Evolutionary conservation across 768 basidiomycete genomes (phyloP).

Genomic region (Dacryopinax primogenitus): DNA sequence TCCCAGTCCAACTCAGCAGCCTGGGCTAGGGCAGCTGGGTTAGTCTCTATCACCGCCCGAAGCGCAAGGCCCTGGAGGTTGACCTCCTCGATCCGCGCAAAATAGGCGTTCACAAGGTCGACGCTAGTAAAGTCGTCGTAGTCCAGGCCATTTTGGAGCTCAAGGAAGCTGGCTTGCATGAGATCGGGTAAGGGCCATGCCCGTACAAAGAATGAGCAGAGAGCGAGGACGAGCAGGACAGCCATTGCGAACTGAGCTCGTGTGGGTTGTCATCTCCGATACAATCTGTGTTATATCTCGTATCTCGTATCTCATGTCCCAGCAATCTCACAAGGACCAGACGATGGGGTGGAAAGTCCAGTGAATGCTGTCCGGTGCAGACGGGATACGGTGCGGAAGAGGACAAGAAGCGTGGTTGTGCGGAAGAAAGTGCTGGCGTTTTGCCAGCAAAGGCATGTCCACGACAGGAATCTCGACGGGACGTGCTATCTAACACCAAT

Average conservation of each 20-base stretch:
- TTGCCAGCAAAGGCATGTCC: neutral
- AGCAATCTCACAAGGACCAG: neutral
- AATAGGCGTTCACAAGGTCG: slow-evolving; percentile 53
- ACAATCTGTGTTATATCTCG: neutral
- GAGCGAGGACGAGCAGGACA: neutral
- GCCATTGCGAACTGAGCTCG: neutral
- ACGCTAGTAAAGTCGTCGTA: slow-evolving; percentile 43
- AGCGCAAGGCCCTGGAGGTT: slow-evolving; percentile 46
- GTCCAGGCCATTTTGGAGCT: slow-evolving; percentile 42
- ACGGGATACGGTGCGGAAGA: neutral
- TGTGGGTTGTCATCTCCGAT: neutral
- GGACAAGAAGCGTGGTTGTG: neutral
- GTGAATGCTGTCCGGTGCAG: neutral
- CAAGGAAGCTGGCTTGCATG: slow-evolving; percentile 45
- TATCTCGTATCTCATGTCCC: neutral
- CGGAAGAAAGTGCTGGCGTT: neutral
- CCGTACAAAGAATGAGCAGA: neutral
- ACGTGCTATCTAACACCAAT: slow-evolving; percentile 3
- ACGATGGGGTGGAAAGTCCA: neutral
- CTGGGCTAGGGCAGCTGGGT: slow-evolving; percentile 39
- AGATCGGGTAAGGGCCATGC: slow-evolving; percentile 35
- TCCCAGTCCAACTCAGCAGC: slow-evolving; percentile 41
- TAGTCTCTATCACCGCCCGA: slow-evolving; percentile 47
- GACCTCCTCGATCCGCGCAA: slow-evolving; percentile 57
- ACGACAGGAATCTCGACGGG: slow-evolving; percentile 1